These are phyloP conservation scores for Eucalyptus shirleyi DNA, from an alignment of 345 rosid genomes.

Conservation along the genomic window DNA sequence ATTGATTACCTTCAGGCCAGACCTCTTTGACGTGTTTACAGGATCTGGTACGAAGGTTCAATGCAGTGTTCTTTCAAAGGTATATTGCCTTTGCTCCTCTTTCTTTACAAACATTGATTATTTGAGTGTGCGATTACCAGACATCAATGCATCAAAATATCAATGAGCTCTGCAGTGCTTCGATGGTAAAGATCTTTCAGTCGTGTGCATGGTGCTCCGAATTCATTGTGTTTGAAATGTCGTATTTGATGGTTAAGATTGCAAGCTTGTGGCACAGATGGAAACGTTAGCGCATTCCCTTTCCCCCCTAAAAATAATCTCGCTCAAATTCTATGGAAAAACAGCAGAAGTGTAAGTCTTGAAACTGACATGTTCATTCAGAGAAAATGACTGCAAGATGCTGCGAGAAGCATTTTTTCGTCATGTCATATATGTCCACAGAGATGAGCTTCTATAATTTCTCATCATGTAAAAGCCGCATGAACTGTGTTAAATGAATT, in stretches of 20 bases:
- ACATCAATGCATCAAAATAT: constrained; percentile 51
- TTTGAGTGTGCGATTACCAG: too few species aligned
- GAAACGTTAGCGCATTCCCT: not conserved
- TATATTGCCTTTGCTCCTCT: not conserved
- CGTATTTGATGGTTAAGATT: not conserved
- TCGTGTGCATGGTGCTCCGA: not conserved
- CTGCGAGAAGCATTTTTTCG: not conserved
- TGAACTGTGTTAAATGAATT: too few species aligned
- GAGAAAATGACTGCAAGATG: not conserved
- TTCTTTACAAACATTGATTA: too few species aligned
- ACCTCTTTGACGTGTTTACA: too few species aligned
- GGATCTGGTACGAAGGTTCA: too few species aligned
- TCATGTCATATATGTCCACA: rapidly evolving
- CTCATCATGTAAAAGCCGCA: rapidly evolving
- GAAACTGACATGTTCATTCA: not conserved
- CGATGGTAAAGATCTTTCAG: constrained; percentile 26
- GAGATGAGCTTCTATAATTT: not conserved
- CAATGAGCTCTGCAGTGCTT: constrained; percentile 46
- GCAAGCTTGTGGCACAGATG: not conserved
- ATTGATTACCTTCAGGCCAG: too few species aligned
- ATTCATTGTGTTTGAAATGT: not conserved
- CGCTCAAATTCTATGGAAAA: not conserved
- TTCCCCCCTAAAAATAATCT: not conserved
- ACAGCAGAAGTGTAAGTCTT: not conserved
- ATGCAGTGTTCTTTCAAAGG: constrained; percentile 48